Conservation (phyloP, 2,329 filamentous ascomycete species). For the Aureobasidium sp. region DNA sequence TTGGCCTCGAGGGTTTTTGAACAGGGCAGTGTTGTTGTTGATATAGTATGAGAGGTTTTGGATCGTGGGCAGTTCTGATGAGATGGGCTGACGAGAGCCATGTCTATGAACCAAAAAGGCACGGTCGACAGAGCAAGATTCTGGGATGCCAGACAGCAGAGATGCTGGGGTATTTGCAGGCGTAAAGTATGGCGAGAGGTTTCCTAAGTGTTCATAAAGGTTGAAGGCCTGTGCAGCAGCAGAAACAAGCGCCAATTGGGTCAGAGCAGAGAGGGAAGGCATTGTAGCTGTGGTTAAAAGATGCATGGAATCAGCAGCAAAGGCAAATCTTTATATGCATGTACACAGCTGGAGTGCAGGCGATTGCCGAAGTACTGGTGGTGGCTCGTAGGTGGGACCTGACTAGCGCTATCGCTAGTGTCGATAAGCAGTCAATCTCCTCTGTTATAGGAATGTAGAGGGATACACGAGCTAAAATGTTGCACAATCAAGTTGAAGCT, state of each 20-base stretch:
- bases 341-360: background rate
- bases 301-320: background rate
- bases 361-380: background rate
- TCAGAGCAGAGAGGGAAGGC: background rate
- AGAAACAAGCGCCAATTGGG: background rate
- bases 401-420: conserved; percentile 7
- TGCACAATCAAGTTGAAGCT: too few relatives aligned
- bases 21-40: conserved; percentile 17
- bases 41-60: conserved; percentile 16
- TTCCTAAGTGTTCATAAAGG: conserved; percentile 16
- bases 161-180: conserved; percentile 13
- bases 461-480: background rate
- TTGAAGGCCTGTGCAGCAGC: conserved; percentile 1
- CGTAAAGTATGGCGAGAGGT: conserved; percentile 16
- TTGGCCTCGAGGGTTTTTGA: conserved; percentile 6
- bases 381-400: background rate
- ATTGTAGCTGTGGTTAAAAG: background rate
- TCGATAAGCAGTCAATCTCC: conserved; percentile 2
- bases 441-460: background rate
- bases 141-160: conserved; percentile 15
- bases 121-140: conserved; percentile 12
- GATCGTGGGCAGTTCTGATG: conserved; percentile 12
- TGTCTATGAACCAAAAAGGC: conserved; percentile 17
- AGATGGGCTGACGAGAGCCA: conserved; percentile 16
- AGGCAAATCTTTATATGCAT: background rate